Evolutionary conservation across 805 yeast genomes (phyloP), one percentile per base, ranked within the genome.

Genomic region (Isabelozyma pseudorhagii): DNA sequence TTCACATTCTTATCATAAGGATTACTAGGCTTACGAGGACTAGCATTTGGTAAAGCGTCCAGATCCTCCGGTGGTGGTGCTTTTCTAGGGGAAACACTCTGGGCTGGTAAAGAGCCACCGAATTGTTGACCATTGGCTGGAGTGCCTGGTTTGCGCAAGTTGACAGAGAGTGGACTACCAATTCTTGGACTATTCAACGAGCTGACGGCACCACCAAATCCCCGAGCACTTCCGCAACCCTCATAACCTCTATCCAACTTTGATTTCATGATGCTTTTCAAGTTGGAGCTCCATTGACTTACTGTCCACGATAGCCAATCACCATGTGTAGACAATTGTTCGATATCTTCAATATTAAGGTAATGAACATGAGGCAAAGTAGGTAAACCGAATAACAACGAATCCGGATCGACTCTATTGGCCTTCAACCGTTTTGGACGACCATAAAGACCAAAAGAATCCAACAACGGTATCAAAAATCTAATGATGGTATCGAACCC

Each of bases 171-270:
- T 7, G 50, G 42, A n/a, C 38, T 40, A 9, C 25, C 42, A 6
- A 38, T 38, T 4, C 74, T 56, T 0, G 75, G 74, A 50, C 71
- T 66, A 47, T 71, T 77, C 42, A 84, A 80, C 1, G 85, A 78
- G 44, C 65, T 72, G 2, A 83, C 60, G 0, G 88, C 87, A 34
- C 87, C 87, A 3, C 74, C 74, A 17, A 83, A 60, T 11, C 89
- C 89, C 48, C 84, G 77, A 13, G 77, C 64, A 29, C 86, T 81
- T n/a, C 93, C 93, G 66, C 90, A 85, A 5, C 96, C 94, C 18
- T 80, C 80, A 62, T 86, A 87, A 7, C 93, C 79, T 49, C 62
- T 60, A 31, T 66, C 71, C 49, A 74, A 58, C 51, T 73, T 74
- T 34, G 63, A 58, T 49, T 61, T 64, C 56, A 74, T 57, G 25